A percentile compares a stretch with the other conserved stretches of the same genome.
These are phyloP conservation scores for Phlebiopsis gigantea DNA, from an alignment of 768 basidiomycete genomes.

Conservation along the genomic window DNA sequence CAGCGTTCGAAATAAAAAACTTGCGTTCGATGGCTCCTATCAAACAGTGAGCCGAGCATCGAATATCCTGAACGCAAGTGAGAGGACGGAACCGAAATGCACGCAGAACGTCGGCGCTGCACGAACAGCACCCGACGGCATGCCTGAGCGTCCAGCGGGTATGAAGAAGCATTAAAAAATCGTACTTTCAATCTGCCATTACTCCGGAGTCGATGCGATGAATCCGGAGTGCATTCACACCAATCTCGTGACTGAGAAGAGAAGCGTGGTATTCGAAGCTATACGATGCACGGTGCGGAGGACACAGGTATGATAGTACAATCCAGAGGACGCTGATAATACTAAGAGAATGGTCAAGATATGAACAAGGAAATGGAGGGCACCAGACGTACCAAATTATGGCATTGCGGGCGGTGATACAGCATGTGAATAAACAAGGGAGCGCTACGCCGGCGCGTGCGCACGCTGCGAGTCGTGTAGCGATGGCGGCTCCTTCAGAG, in stretches of 20 bases:
- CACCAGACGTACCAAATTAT: no score
- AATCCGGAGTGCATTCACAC: background rate
- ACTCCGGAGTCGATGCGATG: background rate
- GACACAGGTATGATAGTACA: background rate
- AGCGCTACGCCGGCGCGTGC: slow-evolving; percentile 8
- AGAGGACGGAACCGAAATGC: background rate
- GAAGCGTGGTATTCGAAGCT: background rate
- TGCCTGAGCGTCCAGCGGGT: background rate
- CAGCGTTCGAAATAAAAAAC: background rate
- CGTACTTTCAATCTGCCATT: no score
- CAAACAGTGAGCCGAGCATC: background rate
- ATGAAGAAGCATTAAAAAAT: no score
- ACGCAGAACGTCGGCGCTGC: background rate
- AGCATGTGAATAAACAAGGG: background rate
- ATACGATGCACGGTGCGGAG: background rate
- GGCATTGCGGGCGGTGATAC: background rate
- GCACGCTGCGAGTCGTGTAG: slow-evolving; percentile 22
- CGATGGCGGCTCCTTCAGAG: slow-evolving; percentile 52
- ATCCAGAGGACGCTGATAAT: background rate
- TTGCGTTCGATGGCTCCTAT: background rate
- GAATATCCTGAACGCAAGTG: background rate
- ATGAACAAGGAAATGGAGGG: no score
- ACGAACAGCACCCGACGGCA: background rate
- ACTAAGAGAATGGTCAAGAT: background rate
- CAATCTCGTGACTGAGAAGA: background rate